Percentiles rank a stretch among this genome's conserved stretches.
Conservation (phyloP, 208 protist genomes). For the Trypanosoma grayi region DNA sequence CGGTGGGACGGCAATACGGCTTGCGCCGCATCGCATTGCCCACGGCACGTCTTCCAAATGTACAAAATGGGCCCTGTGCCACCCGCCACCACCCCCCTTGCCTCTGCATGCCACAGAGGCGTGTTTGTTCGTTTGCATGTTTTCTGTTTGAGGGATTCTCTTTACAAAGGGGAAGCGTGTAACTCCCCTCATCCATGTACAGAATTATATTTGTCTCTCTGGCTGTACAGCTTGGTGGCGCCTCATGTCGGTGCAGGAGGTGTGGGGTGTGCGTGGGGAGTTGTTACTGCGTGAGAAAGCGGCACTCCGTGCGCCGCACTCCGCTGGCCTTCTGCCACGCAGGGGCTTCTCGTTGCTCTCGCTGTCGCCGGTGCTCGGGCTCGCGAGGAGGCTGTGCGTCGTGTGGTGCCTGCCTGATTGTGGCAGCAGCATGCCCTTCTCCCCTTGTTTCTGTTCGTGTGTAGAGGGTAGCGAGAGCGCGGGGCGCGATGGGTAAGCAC, state of each 20-base stretch:
- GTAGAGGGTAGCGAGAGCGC: neutral
- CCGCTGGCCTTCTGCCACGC: no score
- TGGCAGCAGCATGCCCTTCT: neutral
- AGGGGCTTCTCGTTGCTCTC: no score
- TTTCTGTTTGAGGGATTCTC: neutral
- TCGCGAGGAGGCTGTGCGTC: no score
- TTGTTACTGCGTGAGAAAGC: conserved; percentile 16
- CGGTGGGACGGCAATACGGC: no score
- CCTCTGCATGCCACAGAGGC: no score
- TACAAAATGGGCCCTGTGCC: no score
- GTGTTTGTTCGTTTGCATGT: neutral
- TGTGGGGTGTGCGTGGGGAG: neutral
- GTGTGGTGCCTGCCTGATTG: no score
- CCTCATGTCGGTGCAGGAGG: neutral
- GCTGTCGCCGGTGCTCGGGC: no score
- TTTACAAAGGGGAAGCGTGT: neutral
- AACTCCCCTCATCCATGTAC: neutral
- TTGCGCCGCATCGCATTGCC: no score
- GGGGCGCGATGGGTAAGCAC: conserved; percentile 50
- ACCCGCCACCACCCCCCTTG: no score
- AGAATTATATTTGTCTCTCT: neutral
- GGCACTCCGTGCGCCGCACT: neutral
- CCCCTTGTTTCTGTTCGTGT: conserved; percentile 8
- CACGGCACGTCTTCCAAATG: no score
- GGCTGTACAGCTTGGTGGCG: neutral